A percentile compares a stretch with the other conserved stretches of the same genome.
Conservation (phyloP, 306 rosid genomes). For the Gillenia trifoliata region DNA sequence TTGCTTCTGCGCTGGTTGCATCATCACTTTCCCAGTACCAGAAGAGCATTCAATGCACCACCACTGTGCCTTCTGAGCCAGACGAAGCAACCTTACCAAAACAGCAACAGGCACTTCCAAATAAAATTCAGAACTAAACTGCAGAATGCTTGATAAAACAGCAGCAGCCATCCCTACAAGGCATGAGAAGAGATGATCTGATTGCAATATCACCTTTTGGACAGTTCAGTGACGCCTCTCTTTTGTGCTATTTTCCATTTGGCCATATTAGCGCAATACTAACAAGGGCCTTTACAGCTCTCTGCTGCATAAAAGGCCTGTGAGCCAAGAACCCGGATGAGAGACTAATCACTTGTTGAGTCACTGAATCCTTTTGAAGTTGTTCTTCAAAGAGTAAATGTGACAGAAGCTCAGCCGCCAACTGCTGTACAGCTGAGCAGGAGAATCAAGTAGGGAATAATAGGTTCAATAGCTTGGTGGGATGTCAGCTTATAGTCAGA, state of each 20-base stretch:
- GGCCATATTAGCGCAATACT: constrained; percentile 94
- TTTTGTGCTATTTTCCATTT: constrained; percentile 95
- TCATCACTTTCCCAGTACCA: constrained; percentile 96
- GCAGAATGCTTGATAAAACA: constrained; percentile 89
- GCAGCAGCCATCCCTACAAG: constrained; percentile 94
- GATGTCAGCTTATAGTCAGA: constrained; percentile 77
- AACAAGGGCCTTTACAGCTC: constrained; percentile 95
- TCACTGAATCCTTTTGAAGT: constrained; percentile 85
- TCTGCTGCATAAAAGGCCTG: constrained; percentile 90
- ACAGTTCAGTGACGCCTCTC: constrained; percentile 86
- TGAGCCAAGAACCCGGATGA: constrained; percentile 82
- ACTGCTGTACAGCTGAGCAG: constrained; percentile 89
- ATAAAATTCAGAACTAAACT: constrained; percentile 95
- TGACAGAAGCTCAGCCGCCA: constrained; percentile 95
- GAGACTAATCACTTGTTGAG: constrained; percentile 85
- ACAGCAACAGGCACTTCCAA: constrained; percentile 98
- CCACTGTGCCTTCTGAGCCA: constrained; percentile 74
- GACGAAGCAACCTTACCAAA: constrained; percentile 91
- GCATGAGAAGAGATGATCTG: constrained; percentile 93
- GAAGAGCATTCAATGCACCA: constrained; percentile 97
- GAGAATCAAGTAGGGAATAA: constrained; percentile 87
- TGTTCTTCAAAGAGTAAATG: constrained; percentile 84
- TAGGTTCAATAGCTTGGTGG: constrained; percentile 87
- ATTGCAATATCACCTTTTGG: constrained; percentile 89
- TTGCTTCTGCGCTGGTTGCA: constrained; percentile 89